Percentiles rank a stretch among this genome's conserved stretches.
Evolutionary conservation across 495 filamentous ascomycete species (phyloP).

Genomic region (Annulohypoxylon stygium): DNA sequence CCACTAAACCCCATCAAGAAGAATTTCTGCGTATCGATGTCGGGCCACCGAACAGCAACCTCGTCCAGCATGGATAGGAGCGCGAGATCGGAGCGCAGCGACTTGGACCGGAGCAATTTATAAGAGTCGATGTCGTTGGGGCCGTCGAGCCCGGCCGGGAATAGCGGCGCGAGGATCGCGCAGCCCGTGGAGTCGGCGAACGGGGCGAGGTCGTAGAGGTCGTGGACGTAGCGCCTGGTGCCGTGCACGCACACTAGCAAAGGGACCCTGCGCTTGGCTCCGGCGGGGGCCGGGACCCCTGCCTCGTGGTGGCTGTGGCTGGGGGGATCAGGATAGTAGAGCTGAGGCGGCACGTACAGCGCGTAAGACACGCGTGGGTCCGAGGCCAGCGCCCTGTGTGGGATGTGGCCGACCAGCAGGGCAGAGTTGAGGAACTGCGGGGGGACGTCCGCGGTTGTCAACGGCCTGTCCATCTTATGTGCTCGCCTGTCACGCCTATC

Average conservation of each 20-base stretch:
- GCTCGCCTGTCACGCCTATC: conserved; percentile 1
- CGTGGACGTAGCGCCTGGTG: conserved; percentile 33
- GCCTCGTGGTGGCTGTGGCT: too few species aligned
- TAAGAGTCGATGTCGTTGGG: conserved; percentile 46
- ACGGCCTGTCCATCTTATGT: conserved; percentile 34
- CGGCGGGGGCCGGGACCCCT: conserved; percentile 12
- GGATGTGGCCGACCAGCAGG: conserved; percentile 42
- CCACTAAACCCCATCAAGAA: conserved; percentile 50
- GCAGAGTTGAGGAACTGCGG: conserved; percentile 38
- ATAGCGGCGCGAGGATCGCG: conserved; percentile 45
- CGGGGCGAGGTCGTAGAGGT: conserved; percentile 40
- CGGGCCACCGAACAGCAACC: conserved; percentile 42
- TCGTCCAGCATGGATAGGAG: conserved; percentile 47
- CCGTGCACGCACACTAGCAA: conserved; percentile 46
- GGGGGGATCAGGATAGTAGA: conserved; percentile 21
- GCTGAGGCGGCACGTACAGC: conserved; percentile 42
- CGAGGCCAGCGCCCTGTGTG: conserved; percentile 34
- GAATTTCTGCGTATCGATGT: conserved; percentile 47
- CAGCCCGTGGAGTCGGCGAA: conserved; percentile 41
- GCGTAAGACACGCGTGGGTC: conserved; percentile 49
- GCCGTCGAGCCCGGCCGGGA: conserved; percentile 46
- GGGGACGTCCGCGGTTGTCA: conserved; percentile 41
- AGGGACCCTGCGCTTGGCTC: conserved; percentile 40
- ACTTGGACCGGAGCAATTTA: conserved; percentile 41
- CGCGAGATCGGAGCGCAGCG: conserved; percentile 41